Evolutionary conservation across 495 filamentous ascomycete species (phyloP), one percentile per base, ranked within the genome.

Genomic region (Hypoxylon cercidicola): DNA sequence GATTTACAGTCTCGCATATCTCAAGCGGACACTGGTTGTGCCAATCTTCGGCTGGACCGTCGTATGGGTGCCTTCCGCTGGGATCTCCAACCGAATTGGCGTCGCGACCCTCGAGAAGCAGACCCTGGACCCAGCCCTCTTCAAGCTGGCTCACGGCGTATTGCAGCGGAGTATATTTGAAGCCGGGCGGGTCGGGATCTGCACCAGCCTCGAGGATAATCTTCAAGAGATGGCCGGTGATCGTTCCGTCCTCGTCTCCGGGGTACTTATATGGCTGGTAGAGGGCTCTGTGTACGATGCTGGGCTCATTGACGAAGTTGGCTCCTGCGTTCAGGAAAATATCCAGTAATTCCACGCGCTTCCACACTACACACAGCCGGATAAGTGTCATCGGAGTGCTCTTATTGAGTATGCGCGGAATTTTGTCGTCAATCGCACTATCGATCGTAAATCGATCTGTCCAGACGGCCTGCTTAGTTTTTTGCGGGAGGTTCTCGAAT

Each of bases 131-230:
- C 50, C 62, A 59, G 13, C 41, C 4, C 32, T 57, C 48, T 50
- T 53, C 51, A 10, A 68, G 64, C n/a, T 25, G 55, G n/a, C 35
- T 20, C 9, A 61, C 61, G 20, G 60, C 46, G 30, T 43, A 12
- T 41, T 67, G 64, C 12, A 67, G 64, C 13, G 64, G 64, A 1
- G 64, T 67, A 43, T 53, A 67, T 35, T 15, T 23, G 34, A 34
- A 62, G 1, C 47, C 53, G 16, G 18, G 8, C 1, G 46, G 49
- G 28, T 69, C 50, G 5, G 62, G 60, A 40, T 65, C 57, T 3
- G 69, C 69, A 8, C 69, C 69, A 15, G 48, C 55, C 21, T 68
- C 69, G 13, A 71, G 61, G 18, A 71, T 35, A 23, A 68, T 30
- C 54, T 71, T 53, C 15, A 54, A 30, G 19, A 68, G 45, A 19